phyloP scores from a whole-genome alignment of 495 filamentous ascomycete species.

The Penicillium longicatenatum region DNA sequence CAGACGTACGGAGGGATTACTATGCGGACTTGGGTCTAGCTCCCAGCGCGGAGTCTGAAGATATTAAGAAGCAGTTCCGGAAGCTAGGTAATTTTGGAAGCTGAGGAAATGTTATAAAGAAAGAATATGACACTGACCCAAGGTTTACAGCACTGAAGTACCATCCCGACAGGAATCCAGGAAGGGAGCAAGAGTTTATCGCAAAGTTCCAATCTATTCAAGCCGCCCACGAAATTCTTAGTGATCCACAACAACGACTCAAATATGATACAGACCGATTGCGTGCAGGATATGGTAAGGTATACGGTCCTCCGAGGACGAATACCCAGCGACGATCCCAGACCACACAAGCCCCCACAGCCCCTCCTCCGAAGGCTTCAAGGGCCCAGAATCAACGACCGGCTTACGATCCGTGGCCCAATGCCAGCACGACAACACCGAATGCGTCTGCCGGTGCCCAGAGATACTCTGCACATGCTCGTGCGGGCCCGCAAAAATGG shows the following conservation, averaged over 20 bases:
- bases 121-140: neutral
- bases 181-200: constrained; percentile 73
- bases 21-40: constrained; percentile 79
- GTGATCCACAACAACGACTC: constrained; percentile 61
- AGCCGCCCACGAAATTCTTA: constrained; percentile 80
- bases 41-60: constrained; percentile 61
- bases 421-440: constrained; percentile 33
- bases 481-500: constrained; percentile 43
- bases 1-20: constrained; percentile 75
- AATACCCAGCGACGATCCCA: constrained; percentile 33
- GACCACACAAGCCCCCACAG: constrained; percentile 22
- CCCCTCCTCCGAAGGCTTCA: constrained; percentile 27
- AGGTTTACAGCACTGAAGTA: constrained; percentile 67
- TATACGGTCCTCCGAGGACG: constrained; percentile 37
- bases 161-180: constrained; percentile 89
- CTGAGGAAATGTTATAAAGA: neutral
- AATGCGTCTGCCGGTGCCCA: constrained; percentile 55
- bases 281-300: constrained; percentile 47
- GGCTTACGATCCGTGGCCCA: constrained; percentile 17
- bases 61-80: constrained; percentile 84
- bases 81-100: constrained; percentile 64
- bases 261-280: constrained; percentile 78
- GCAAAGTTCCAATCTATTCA: constrained; percentile 84
- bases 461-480: constrained; percentile 56
- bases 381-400: constrained; percentile 20